A percentile compares a stretch with the other conserved stretches of the same genome.
Conservation (phyloP, 23 red algal species). For the Gracilaria gracilis region DNA sequence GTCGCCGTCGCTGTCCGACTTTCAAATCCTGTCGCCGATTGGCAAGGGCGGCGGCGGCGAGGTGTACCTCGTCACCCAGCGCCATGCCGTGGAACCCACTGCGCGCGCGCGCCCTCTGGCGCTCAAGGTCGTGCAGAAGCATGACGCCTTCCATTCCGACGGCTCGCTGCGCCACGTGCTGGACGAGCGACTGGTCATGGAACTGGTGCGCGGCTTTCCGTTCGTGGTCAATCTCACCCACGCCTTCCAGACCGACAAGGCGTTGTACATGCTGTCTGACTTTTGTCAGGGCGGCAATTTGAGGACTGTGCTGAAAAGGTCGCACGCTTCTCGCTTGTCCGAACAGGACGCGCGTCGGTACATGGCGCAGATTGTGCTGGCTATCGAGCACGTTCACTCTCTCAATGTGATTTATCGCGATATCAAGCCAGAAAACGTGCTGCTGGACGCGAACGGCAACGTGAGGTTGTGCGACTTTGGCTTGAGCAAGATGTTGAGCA, state of each 20-base stretch:
- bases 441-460: conserved; percentile 74
- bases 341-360: conserved; percentile 63
- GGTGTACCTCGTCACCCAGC: conserved; percentile 57
- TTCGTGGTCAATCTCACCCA: conserved; percentile 82
- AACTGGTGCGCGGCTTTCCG: conserved; percentile 73
- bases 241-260: conserved; percentile 83
- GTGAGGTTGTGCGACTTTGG: conserved; percentile 91
- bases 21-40: conserved; percentile 69
- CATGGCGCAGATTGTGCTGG: conserved; percentile 79
- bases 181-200: conserved; percentile 84
- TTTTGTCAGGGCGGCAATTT: conserved; percentile 92
- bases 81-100: neutral
- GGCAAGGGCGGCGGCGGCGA: conserved; percentile 80
- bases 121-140: conserved; percentile 79
- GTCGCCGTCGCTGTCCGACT: conserved; percentile 46
- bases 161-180: conserved; percentile 65
- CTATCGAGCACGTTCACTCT: conserved; percentile 78
- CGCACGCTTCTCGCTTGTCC: conserved; percentile 11
- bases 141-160: conserved; percentile 63
- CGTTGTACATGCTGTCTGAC: conserved; percentile 86
- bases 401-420: conserved; percentile 83
- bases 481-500: conserved; percentile 73
- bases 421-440: conserved; percentile 90
- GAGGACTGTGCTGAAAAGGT: conserved; percentile 36
- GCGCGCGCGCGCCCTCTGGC: conserved; percentile 28